phyloP scores from a whole-genome alignment of 495 filamentous ascomycete genomes.

The Penicillium nucicola region DNA sequence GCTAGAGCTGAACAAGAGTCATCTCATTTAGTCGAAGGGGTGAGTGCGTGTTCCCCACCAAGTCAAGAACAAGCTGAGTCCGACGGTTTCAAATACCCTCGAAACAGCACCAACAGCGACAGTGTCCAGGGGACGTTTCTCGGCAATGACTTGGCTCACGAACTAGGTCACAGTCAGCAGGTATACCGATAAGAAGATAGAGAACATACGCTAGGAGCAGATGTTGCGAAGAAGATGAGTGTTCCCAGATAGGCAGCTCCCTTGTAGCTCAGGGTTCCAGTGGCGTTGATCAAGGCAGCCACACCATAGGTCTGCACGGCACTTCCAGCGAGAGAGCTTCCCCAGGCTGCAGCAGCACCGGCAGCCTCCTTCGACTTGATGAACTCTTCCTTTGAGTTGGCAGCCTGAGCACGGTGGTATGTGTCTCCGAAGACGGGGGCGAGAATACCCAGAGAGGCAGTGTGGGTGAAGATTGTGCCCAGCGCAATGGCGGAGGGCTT shows the following conservation, averaged over 20 bases:
- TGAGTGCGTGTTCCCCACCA: constrained; percentile 97
- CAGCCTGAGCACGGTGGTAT: constrained; percentile 86
- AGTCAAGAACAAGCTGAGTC: constrained; percentile 85
- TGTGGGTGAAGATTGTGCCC: constrained; percentile 93
- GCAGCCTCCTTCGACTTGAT: constrained; percentile 88
- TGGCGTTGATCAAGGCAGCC: constrained; percentile 92
- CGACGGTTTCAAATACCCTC: constrained; percentile 89
- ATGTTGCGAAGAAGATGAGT: constrained; percentile 87
- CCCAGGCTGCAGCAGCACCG: constrained; percentile 83
- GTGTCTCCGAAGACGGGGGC: constrained; percentile 90
- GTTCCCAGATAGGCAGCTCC: constrained; percentile 90
- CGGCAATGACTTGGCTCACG: constrained; percentile 78
- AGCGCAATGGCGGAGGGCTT: constrained; percentile 97
- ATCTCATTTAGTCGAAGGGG: constrained; percentile 60
- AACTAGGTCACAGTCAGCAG: constrained; percentile 51
- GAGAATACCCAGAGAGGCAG: constrained; percentile 73
- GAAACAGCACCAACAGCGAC: constrained; percentile 80
- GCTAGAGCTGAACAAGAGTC: background rate
- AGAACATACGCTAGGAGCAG: constrained; percentile 79
- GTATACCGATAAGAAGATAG: background rate
- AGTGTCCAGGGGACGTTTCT: constrained; percentile 87
- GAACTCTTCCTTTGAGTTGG: constrained; percentile 96
- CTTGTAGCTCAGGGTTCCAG: constrained; percentile 91
- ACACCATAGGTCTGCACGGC: constrained; percentile 92
- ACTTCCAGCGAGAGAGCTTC: constrained; percentile 83